Conservation (phyloP, 176 grass and related monocot species). For the Poa pratensis region DNA sequence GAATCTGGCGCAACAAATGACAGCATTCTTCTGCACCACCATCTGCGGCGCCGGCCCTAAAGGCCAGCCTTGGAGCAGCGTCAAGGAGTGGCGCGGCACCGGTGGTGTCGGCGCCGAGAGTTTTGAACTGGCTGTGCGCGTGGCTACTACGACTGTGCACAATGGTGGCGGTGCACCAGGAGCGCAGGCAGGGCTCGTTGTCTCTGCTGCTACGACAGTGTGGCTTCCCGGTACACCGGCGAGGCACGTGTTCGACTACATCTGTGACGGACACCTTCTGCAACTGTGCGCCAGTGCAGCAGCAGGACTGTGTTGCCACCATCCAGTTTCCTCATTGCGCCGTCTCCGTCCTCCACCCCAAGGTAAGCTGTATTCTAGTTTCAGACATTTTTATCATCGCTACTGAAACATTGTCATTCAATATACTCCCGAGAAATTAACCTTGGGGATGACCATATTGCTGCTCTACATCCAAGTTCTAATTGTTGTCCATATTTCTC, state of each 20-base stretch:
- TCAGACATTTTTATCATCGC: background rate
- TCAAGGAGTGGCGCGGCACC: background rate
- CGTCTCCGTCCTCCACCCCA: constrained; percentile 59
- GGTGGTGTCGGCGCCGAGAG: background rate
- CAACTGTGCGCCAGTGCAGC: constrained; percentile 30
- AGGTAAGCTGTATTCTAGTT: constrained; percentile 29
- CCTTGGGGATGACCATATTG: background rate
- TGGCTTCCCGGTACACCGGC: constrained; percentile 38
- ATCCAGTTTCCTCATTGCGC: constrained; percentile 31
- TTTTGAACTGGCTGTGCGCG: constrained; percentile 34
- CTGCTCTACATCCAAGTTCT: background rate
- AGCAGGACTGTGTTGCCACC: constrained; percentile 43
- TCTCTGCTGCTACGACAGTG: constrained; percentile 41
- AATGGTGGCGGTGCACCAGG: background rate
- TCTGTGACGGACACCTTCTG: constrained; percentile 37
- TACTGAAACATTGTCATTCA: background rate
- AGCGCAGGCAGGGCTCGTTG: constrained; percentile 16
- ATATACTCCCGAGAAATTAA: background rate
- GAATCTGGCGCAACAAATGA: background rate
- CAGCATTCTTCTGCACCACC: background rate
- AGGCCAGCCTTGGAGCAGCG: background rate
- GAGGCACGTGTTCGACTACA: constrained; percentile 43
- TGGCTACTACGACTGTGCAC: constrained; percentile 18
- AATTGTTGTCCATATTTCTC: background rate
- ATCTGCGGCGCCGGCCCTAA: background rate